Evolutionary conservation across 352 stramenopile species (phyloP).

Genomic region (Phytophthora idaei): DNA sequence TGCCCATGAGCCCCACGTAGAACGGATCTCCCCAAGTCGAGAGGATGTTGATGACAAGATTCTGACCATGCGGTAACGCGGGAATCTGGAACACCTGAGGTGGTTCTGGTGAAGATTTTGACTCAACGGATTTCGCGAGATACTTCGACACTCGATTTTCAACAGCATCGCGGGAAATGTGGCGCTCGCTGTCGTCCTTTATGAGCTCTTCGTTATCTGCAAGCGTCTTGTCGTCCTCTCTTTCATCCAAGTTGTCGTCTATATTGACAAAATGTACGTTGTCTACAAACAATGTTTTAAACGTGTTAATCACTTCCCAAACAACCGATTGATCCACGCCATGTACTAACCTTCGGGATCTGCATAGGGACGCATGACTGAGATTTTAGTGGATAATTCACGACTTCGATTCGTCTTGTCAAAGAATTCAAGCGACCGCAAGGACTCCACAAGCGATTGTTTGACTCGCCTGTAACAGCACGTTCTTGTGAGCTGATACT

Average conservation of each 20-base stretch:
- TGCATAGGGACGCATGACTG: slow-evolving; percentile 59
- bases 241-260: slow-evolving; percentile 48
- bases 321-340: neutral
- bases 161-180: neutral
- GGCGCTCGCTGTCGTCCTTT: slow-evolving; percentile 5
- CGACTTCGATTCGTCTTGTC: slow-evolving; percentile 75
- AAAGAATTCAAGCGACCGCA: slow-evolving; percentile 76
- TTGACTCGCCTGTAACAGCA: slow-evolving; percentile 50
- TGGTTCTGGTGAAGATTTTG: slow-evolving; percentile 16
- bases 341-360: slow-evolving; percentile 59
- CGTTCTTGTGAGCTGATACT: neutral
- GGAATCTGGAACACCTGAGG: slow-evolving; percentile 70
- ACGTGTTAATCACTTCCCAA: neutral
- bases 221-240: slow-evolving; percentile 3
- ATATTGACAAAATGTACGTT: slow-evolving; percentile 87
- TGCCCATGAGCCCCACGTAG: slow-evolving; percentile 91
- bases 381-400: slow-evolving; percentile 63
- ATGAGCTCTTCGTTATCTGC: slow-evolving; percentile 15
- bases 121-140: slow-evolving; percentile 19
- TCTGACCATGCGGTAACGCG: slow-evolving; percentile 67
- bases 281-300: slow-evolving; percentile 19
- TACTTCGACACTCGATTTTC: slow-evolving; percentile 29
- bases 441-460: slow-evolving; percentile 71
- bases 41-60: slow-evolving; percentile 85
- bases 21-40: slow-evolving; percentile 91